These are phyloP conservation scores for Croton setiger DNA, from an alignment of 441 rosid genomes.

Conservation along the genomic window DNA sequence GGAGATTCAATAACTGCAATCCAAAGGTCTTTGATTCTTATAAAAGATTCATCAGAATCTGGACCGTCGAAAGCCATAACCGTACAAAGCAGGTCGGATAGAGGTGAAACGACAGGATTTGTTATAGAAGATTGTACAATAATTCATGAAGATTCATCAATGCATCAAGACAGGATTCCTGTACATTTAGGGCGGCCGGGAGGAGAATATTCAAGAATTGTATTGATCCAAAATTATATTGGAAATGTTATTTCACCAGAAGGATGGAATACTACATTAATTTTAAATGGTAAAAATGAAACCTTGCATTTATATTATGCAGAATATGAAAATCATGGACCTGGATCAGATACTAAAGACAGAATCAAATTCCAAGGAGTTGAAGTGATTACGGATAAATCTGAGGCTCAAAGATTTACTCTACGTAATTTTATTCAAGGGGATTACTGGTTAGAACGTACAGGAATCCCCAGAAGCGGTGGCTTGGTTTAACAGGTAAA, in stretches of 20 bases:
- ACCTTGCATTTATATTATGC: not conserved
- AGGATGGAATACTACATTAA: constrained; percentile 14
- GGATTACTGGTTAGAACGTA: constrained; percentile 10
- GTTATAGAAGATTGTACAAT: constrained; percentile 16
- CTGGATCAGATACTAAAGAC: constrained; percentile 10
- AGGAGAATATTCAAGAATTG: constrained; percentile 2
- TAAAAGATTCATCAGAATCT: not conserved
- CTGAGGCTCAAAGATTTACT: constrained; percentile 2
- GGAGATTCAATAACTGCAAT: constrained; percentile 16
- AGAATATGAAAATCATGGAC: constrained; percentile 17
- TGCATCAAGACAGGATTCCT: not conserved
- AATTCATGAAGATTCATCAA: not conserved
- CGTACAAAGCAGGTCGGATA: constrained; percentile 17
- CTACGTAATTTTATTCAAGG: constrained; percentile 11
- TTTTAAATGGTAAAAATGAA: not conserved
- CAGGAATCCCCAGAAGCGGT: constrained; percentile 5
- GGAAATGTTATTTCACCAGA: constrained; percentile 14
- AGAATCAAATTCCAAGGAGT: constrained; percentile 7
- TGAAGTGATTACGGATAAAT: not conserved
- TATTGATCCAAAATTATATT: constrained; percentile 4
- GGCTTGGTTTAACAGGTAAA: not conserved
- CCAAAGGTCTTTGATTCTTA: constrained; percentile 9
- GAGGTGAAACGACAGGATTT: constrained; percentile 13
- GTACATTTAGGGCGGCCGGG: constrained; percentile 11
- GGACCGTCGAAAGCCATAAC: not conserved